Conservation (phyloP, 2,329 filamentous ascomycete genomes). For the Helotiales sp. region DNA sequence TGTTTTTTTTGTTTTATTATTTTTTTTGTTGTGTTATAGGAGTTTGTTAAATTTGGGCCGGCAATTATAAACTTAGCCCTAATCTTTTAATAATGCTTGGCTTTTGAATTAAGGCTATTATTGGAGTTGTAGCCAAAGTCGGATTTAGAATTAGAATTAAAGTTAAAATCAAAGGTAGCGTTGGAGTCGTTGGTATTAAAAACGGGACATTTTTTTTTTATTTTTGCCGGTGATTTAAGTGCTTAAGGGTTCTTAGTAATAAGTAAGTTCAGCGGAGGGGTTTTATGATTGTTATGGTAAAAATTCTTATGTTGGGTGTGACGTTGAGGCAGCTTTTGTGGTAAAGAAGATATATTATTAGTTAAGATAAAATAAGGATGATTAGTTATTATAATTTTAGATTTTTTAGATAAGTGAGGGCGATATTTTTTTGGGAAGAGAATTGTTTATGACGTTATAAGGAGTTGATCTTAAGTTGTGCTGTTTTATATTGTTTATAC, state of each 20-base stretch:
- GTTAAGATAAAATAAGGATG: background rate
- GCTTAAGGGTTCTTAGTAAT: background rate
- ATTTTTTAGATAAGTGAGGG: background rate
- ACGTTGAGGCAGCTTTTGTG: background rate
- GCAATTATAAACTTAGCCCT: constrained; percentile 28
- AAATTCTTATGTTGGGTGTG: background rate
- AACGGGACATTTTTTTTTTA: background rate
- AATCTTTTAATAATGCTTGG: constrained; percentile 30
- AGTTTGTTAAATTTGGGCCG: constrained; percentile 32
- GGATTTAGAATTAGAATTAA: background rate
- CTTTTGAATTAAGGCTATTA: constrained; percentile 6
- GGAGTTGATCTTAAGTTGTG: background rate
- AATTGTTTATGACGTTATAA: background rate
- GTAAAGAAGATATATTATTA: background rate
- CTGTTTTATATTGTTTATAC: background rate
- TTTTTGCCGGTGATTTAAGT: background rate
- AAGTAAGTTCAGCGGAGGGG: background rate
- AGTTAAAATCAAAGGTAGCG: background rate
- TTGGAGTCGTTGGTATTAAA: constrained; percentile 2
- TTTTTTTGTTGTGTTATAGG: constrained; percentile 27
- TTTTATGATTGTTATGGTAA: background rate
- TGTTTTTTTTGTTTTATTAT: constrained; percentile 32
- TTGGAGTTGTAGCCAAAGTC: constrained; percentile 13
- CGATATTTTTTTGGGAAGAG: background rate
- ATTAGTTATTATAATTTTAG: background rate